Base-by-base conservation (phyloP, 768 basidiomycete species). In the Antrodiella citrinella region DNA sequence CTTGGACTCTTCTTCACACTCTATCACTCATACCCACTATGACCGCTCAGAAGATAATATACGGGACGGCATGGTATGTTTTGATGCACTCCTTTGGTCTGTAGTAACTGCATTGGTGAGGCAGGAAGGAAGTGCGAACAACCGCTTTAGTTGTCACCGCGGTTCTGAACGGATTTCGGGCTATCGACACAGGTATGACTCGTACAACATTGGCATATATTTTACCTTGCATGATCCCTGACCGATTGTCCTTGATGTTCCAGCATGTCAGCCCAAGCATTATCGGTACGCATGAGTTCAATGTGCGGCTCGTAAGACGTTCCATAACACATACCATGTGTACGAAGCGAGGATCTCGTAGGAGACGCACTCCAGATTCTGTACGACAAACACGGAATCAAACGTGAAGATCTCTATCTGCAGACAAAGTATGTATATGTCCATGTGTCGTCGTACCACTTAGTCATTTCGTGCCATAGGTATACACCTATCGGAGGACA, bases 81-180 rank as follows among this genome's bases (percentile, higher is more conserved):
- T 21, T 38, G 23, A 20, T 45, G 18, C 13, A 39, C 30, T 7
- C n/a, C n/a, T n/a, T n/a, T n/a, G n/a, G n/a, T n/a, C n/a, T n/a
- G 30, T 35, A 35, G 7, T 15, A 35, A 7, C 30, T 35, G 30
- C 7, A 7, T 35, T 15, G 15, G 30, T 49, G 23, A 53, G 25
- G 18, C 38, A 90, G 87, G 89, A 92, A 92, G 70, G 82, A 82
- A 59, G 83, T 85, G 49, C 65, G 72, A 20, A 92, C 91, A 0
- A 67, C 80, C 0, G 66, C 71, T 3, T 75, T 91, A 2, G 88
- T 91, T 18, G 67, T 84, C 45, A 74, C 71, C 49, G 91, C 91
- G 9, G 78, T 91, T 49, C 65, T 84, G 35, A 75, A 78, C 54
- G 90, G 91, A 4, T 92, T 91, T 62, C 69, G 82, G 43, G 88